These are phyloP conservation scores for Brassica rapa DNA, from an alignment of 345 rosid species.

Conservation along the genomic window DNA sequence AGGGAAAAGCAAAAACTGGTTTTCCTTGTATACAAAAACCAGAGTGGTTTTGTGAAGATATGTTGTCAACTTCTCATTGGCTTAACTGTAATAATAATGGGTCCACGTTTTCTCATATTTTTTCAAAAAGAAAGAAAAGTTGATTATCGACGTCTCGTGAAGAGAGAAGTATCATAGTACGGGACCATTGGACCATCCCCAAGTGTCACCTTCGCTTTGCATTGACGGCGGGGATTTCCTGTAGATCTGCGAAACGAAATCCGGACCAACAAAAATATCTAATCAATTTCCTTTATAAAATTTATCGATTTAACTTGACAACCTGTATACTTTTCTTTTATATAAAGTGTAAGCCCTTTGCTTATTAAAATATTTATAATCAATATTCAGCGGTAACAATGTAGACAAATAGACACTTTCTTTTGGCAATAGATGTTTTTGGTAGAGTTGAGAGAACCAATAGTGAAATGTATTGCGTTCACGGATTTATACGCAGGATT, in stretches of 20 bases:
- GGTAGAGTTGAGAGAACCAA: conserved; percentile 29
- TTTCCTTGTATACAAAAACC: conserved; percentile 23
- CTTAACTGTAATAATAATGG: background rate
- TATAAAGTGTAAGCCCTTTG: conserved; percentile 18
- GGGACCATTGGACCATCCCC: conserved; percentile 38
- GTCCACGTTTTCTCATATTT: conserved; percentile 6
- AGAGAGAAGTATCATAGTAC: conserved; percentile 38
- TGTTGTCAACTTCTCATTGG: conserved; percentile 43
- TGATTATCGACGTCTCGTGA: conserved; percentile 32
- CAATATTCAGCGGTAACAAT: conserved; percentile 36
- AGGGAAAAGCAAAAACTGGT: conserved; percentile 35
- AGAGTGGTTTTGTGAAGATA: conserved; percentile 13
- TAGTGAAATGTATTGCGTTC: conserved; percentile 36
- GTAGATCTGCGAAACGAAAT: conserved; percentile 28
- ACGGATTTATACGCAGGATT: conserved; percentile 37
- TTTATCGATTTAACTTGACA: background rate
- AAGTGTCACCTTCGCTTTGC: conserved; percentile 30
- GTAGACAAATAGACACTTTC: conserved; percentile 33
- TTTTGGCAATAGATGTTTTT: conserved; percentile 35
- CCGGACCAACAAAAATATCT: conserved; percentile 35
- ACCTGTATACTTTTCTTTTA: conserved; percentile 10
- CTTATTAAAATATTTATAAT: conserved; percentile 14
- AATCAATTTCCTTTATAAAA: background rate
- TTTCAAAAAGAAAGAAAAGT: background rate
- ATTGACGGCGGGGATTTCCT: conserved; percentile 48